These are phyloP conservation scores for Seminavis robusta DNA, from an alignment of 108 stramenopile genomes.

Conservation along the genomic window DNA sequence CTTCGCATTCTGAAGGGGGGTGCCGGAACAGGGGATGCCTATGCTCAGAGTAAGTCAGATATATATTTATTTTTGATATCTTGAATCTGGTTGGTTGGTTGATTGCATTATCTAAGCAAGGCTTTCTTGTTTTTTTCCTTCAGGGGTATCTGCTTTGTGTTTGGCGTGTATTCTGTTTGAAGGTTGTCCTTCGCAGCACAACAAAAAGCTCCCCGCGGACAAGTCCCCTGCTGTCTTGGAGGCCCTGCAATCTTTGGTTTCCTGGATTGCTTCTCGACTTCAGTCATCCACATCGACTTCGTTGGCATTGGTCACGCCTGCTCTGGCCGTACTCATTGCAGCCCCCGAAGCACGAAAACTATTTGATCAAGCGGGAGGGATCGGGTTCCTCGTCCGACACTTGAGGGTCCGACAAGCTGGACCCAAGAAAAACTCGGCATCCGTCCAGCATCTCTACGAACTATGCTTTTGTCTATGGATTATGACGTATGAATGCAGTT, in stretches of 20 bases:
- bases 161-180: slow-evolving; percentile 59
- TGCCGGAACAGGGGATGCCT: slow-evolving; percentile 55
- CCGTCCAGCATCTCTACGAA: slow-evolving; percentile 90
- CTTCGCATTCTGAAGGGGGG: slow-evolving; percentile 59
- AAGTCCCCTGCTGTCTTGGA: slow-evolving; percentile 22
- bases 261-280: slow-evolving; percentile 70
- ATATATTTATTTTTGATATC: too few species aligned
- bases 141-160: slow-evolving; percentile 61
- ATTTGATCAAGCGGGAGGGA: slow-evolving; percentile 66
- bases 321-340: slow-evolving; percentile 45
- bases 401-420: slow-evolving; percentile 20
- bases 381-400: slow-evolving; percentile 67
- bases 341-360: slow-evolving; percentile 43
- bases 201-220: slow-evolving; percentile 1
- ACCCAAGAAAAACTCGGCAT: slow-evolving; percentile 14
- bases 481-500: slow-evolving; percentile 67
- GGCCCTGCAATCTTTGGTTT: slow-evolving; percentile 51
- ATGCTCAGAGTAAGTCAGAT: too few species aligned
- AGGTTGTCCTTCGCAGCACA: slow-evolving; percentile 51
- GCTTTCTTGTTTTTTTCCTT: too few species aligned
- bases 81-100: too few species aligned
- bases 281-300: slow-evolving; percentile 50
- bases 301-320: slow-evolving; percentile 61
- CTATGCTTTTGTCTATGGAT: slow-evolving; percentile 89
- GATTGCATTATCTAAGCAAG: too few species aligned